phyloP scores from a whole-genome alignment of 2,329 filamentous ascomycete genomes.

The Camillea tinctor region DNA sequence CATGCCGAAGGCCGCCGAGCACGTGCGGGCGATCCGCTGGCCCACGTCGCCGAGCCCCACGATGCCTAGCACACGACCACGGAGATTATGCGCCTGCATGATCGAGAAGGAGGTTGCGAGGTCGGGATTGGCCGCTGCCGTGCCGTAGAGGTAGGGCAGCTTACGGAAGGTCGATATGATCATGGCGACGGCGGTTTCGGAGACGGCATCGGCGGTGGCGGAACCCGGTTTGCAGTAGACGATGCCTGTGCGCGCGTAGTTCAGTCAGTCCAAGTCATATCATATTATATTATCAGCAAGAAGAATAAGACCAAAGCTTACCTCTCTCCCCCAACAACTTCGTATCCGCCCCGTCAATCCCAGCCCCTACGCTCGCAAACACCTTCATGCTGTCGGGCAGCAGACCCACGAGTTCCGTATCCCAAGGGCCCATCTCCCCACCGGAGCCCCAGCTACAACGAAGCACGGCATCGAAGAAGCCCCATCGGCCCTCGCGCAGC shows the following conservation, averaged over 20 bases:
- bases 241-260: conserved; percentile 44
- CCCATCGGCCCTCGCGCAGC: conserved; percentile 52
- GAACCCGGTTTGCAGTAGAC: conserved; percentile 72
- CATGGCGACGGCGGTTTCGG: conserved; percentile 68
- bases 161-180: conserved; percentile 69
- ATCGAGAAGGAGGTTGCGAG: conserved; percentile 49
- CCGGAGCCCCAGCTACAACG: conserved; percentile 63
- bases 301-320: conserved; percentile 26
- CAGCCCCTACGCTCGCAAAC: conserved; percentile 59
- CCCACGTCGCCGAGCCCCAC: conserved; percentile 70
- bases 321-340: conserved; percentile 59
- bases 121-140: conserved; percentile 53
- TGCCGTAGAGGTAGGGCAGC: conserved; percentile 57
- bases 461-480: conserved; percentile 51
- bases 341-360: conserved; percentile 62
- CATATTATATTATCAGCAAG: background rate
- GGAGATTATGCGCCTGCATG: conserved; percentile 59
- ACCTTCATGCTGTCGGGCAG: conserved; percentile 54
- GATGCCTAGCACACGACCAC: conserved; percentile 60
- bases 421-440: conserved; percentile 64
- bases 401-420: conserved; percentile 54
- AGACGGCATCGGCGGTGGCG: conserved; percentile 70
- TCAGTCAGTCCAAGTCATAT: background rate
- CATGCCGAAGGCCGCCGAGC: conserved; percentile 61
- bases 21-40: conserved; percentile 60